Conservation (phyloP, 345 rosid genomes). For the Clausena lansium region DNA sequence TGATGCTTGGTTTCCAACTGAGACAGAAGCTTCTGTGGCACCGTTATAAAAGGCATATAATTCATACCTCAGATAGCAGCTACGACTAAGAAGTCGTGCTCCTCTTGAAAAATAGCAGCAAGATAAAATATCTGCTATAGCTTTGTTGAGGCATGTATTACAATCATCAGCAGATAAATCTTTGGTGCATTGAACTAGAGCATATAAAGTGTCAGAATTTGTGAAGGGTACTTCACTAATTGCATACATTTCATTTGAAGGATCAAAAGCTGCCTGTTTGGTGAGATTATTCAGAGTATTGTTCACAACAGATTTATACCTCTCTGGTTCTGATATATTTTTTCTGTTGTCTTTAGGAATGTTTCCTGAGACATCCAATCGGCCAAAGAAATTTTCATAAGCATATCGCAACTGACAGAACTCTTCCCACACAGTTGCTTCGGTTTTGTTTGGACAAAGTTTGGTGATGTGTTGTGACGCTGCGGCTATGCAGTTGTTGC, state of each 20-base stretch:
- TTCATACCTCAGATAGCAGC: conserved; percentile 47
- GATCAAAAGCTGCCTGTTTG: conserved; percentile 14
- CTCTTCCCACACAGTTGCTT: conserved; percentile 41
- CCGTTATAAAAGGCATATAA: conserved; percentile 35
- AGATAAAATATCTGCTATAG: conserved; percentile 22
- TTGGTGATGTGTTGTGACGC: conserved; percentile 23
- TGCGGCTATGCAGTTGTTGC: conserved; percentile 14
- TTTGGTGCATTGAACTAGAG: conserved; percentile 35
- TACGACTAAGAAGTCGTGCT: conserved; percentile 34
- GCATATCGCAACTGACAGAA: conserved; percentile 37
- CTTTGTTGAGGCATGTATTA: conserved; percentile 30
- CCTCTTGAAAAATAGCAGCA: conserved; percentile 31
- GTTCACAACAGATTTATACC: conserved; percentile 21
- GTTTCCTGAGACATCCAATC: conserved; percentile 29
- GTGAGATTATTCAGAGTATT: conserved; percentile 26
- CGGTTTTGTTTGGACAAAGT: conserved; percentile 22
- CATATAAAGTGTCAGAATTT: conserved; percentile 18
- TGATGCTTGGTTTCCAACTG: conserved; percentile 1
- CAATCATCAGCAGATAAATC: conserved; percentile 33
- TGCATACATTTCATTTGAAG: conserved; percentile 15
- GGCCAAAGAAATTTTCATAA: conserved; percentile 22
- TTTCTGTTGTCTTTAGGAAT: background rate
- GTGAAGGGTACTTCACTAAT: background rate
- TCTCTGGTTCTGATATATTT: conserved; percentile 25
- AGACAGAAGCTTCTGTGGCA: conserved; percentile 7